Percentiles rank a stretch among this genome's conserved stretches.
Evolutionary conservation across 129 eudicot genomes (phyloP).

Genomic region (Centaurea solstitialis): DNA sequence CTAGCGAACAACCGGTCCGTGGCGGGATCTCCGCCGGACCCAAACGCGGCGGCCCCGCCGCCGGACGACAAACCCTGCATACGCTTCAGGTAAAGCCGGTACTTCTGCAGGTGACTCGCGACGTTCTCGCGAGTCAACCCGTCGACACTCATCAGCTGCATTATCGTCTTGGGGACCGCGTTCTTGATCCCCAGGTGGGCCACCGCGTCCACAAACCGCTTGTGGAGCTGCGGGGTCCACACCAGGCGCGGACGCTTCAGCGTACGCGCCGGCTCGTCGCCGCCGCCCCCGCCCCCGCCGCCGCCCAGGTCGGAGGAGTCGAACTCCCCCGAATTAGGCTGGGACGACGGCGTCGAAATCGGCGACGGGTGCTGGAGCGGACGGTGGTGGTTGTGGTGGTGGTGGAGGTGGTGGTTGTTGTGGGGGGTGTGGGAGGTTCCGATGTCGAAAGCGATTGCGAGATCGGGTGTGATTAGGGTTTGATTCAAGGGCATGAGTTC

Average conservation of each 20-base stretch:
- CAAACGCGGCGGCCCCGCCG: slow-evolving; percentile 40
- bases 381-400: slow-evolving; percentile 13
- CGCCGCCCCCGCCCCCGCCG: slow-evolving; percentile 45
- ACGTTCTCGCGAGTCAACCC: slow-evolving; percentile 94
- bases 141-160: slow-evolving; percentile 96
- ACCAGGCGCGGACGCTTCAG: slow-evolving; percentile 90
- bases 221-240: slow-evolving; percentile 99
- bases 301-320: slow-evolving; percentile 75
- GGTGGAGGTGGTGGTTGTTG: not conserved
- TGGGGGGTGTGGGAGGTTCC: slow-evolving; percentile 28
- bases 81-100: slow-evolving; percentile 82
- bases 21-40: slow-evolving; percentile 62
- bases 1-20: slow-evolving; percentile 90
- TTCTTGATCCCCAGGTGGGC: slow-evolving; percentile 93
- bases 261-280: slow-evolving; percentile 88
- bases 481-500: slow-evolving; percentile 70
- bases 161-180: slow-evolving; percentile 96
- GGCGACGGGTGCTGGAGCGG: slow-evolving; percentile 29
- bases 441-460: slow-evolving; percentile 79
- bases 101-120: slow-evolving; percentile 93
- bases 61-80: slow-evolving; percentile 81
- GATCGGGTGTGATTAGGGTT: slow-evolving; percentile 87
- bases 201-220: slow-evolving; percentile 91
- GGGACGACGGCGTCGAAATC: slow-evolving; percentile 45
- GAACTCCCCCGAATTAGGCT: slow-evolving; percentile 62